Evolutionary conservation across 2,329 filamentous ascomycete species (phyloP).

Genomic region (Neopestalotiopsis rosae): DNA sequence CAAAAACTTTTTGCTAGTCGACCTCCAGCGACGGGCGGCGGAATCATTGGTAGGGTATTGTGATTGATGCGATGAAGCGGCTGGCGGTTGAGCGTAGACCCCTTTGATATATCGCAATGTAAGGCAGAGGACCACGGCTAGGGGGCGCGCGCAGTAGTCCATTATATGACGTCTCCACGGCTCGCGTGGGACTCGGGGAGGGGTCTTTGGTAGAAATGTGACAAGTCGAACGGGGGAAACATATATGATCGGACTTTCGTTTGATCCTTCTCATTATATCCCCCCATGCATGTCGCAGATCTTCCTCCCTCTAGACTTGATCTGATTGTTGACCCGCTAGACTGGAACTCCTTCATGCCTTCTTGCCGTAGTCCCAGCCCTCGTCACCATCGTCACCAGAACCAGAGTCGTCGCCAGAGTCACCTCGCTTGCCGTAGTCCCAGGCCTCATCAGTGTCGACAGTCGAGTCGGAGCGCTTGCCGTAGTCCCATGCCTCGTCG

Average conservation of each 20-base stretch:
- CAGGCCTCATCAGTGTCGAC: neutral
- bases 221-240: neutral
- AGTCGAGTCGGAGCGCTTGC: neutral
- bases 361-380: neutral
- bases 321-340: neutral
- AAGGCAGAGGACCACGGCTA: neutral
- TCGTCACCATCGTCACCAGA: constrained; percentile 27
- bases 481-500: constrained; percentile 3
- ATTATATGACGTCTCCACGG: neutral
- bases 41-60: neutral
- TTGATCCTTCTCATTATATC: neutral
- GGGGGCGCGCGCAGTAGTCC: neutral
- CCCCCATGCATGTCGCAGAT: neutral
- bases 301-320: neutral
- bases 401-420: neutral
- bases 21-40: neutral
- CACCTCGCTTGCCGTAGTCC: constrained; percentile 4
- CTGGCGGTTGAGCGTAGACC: neutral
- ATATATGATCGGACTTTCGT: neutral
- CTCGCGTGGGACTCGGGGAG: neutral
- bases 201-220: neutral
- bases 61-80: neutral
- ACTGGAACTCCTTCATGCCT: neutral
- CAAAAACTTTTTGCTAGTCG: neutral
- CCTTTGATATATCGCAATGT: neutral